Percentiles rank a stretch among this genome's conserved stretches.
These are phyloP conservation scores for Quercus mongolica DNA, from an alignment of 306 rosid genomes.

Conservation along the genomic window DNA sequence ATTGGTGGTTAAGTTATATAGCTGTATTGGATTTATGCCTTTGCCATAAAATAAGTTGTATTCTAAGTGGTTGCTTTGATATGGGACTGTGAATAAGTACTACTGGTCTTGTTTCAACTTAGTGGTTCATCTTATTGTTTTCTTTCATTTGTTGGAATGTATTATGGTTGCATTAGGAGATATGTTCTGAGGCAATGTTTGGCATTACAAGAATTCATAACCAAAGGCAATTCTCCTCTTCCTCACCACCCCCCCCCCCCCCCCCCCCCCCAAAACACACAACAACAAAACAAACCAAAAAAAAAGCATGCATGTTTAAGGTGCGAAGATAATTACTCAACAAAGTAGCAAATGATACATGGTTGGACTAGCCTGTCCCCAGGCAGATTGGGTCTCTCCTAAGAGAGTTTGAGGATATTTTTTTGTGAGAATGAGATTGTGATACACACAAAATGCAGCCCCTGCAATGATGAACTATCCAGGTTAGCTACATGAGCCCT, in stretches of 20 bases:
- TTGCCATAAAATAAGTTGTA: neutral
- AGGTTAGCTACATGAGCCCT: neutral
- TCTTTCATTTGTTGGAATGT: neutral
- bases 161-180: neutral
- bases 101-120: neutral
- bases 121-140: neutral
- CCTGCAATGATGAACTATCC: neutral
- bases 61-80: neutral
- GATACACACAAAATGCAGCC: neutral
- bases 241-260: fast-evolving
- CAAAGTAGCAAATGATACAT: conserved; percentile 11
- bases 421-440: neutral
- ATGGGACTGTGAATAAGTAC: neutral
- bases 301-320: neutral
- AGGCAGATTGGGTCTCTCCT: neutral
- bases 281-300: too few species aligned
- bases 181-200: too few species aligned
- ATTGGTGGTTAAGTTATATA: neutral
- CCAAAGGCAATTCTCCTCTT: too few species aligned
- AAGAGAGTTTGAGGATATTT: neutral
- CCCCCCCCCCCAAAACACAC: too few species aligned
- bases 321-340: neutral
- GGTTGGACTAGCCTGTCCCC: conserved; percentile 8
- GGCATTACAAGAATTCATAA: too few species aligned
- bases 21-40: neutral